These are phyloP conservation scores for Starmerella bombicola DNA, from an alignment of 805 yeast genomes.

Conservation along the genomic window DNA sequence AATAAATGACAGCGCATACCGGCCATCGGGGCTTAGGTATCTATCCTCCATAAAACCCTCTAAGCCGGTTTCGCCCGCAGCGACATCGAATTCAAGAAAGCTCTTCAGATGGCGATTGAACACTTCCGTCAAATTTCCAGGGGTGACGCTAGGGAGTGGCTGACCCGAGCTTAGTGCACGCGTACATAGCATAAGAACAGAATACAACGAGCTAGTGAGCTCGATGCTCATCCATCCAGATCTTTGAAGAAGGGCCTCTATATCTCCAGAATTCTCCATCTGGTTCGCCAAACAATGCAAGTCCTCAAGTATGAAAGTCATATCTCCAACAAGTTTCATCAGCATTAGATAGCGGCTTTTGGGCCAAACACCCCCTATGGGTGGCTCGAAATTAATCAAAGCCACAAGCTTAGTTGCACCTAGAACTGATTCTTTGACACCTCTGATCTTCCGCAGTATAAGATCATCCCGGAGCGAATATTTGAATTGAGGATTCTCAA, in stretches of 20 bases:
- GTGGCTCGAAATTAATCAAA: slow-evolving; percentile 25
- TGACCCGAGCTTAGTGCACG: slow-evolving; percentile 21
- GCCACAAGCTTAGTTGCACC: slow-evolving; percentile 1
- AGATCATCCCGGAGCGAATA: slow-evolving; percentile 19
- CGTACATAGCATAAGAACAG: slow-evolving; percentile 24
- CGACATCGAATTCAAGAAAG: background rate
- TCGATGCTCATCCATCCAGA: slow-evolving; percentile 25
- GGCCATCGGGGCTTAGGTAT: slow-evolving; percentile 21
- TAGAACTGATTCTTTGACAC: slow-evolving; percentile 10
- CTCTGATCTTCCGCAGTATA: slow-evolving; percentile 13
- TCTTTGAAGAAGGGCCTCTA: slow-evolving; percentile 15
- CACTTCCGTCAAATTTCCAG: slow-evolving; percentile 21
- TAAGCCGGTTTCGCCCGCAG: background rate
- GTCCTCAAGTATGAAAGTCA: slow-evolving; percentile 19
- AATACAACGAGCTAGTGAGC: slow-evolving; percentile 23
- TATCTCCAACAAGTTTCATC: slow-evolving; percentile 19
- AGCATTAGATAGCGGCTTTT: slow-evolving; percentile 23
- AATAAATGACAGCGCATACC: slow-evolving; percentile 20
- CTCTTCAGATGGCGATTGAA: slow-evolving; percentile 1
- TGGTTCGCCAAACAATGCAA: slow-evolving; percentile 20
- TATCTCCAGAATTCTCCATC: slow-evolving; percentile 19
- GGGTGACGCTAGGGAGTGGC: slow-evolving; percentile 27
- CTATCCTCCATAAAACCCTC: slow-evolving; percentile 4
- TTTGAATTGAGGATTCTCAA: slow-evolving; percentile 18
- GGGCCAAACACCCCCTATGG: slow-evolving; percentile 28